Evolutionary conservation across 148 eudicot species (phyloP).

Genomic region (Cornus florida): DNA sequence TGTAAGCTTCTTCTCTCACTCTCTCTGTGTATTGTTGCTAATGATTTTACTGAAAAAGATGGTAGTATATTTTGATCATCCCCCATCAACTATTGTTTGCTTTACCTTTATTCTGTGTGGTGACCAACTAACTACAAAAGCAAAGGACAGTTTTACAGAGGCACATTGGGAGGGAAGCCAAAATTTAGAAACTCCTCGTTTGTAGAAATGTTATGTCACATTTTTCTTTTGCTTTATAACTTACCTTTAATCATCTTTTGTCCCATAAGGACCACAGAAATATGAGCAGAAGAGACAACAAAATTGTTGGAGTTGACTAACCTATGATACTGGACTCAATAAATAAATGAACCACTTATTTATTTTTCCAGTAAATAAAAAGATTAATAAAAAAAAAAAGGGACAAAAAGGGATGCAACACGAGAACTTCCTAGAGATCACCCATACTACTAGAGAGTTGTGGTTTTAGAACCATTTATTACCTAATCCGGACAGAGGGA

Average conservation of each 20-base stretch:
- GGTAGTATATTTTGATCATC: constrained; percentile 39
- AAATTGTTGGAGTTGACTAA: background rate
- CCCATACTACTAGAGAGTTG: no score
- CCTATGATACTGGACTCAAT: no score
- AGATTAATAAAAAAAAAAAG: no score
- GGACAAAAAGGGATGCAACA: no score
- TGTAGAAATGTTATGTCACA: constrained; percentile 8
- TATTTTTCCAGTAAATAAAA: no score
- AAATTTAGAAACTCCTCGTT: constrained; percentile 10
- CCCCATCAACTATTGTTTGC: constrained; percentile 35
- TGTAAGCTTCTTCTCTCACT: constrained; percentile 10
- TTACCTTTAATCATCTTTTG: background rate
- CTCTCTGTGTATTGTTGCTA: constrained; percentile 9
- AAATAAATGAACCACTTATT: no score
- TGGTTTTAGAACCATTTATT: no score
- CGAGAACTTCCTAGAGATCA: no score
- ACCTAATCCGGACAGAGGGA: no score
- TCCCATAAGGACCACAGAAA: constrained; percentile 2
- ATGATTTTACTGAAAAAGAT: constrained; percentile 45
- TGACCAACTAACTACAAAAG: constrained; percentile 34
- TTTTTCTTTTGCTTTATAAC: constrained; percentile 3
- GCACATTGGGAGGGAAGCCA: constrained; percentile 21
- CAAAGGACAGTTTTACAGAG: constrained; percentile 31
- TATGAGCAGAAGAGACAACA: background rate
- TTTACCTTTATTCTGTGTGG: constrained; percentile 28